phyloP scores from a whole-genome alignment of 805 yeast genomes.

The Barnettozyma pratensis region DNA sequence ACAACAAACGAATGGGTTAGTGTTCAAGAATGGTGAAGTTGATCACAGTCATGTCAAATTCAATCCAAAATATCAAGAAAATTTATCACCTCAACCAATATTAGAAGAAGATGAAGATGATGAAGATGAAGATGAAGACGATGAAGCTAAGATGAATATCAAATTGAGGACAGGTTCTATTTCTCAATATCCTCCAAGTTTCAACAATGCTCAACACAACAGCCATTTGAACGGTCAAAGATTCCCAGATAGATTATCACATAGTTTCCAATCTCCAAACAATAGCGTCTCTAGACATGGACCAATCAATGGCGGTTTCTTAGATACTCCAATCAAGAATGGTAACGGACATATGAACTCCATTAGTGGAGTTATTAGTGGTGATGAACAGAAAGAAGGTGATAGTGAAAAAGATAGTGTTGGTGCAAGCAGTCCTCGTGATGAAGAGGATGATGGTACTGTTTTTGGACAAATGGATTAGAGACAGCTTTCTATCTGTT shows the following conservation, averaged over 20 bases:
- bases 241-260: constrained; percentile 1
- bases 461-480: constrained; percentile 36
- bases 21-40: constrained; percentile 1
- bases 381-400: constrained; percentile 4
- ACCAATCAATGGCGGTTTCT: constrained; percentile 29
- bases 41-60: constrained; percentile 6
- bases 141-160: constrained; percentile 4
- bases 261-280: constrained; percentile 6
- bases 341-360: constrained; percentile 1
- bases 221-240: not conserved
- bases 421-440: not conserved
- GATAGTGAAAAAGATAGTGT: constrained; percentile 2
- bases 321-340: constrained; percentile 24
- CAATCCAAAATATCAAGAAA: constrained; percentile 13
- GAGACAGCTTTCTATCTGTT: not conserved
- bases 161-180: constrained; percentile 36
- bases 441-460: constrained; percentile 25
- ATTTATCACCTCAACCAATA: constrained; percentile 10
- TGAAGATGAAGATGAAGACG: constrained; percentile 5
- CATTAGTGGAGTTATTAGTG: constrained; percentile 3
- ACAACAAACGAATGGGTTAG: constrained; percentile 1
- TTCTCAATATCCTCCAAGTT: constrained; percentile 42
- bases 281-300: constrained; percentile 7
- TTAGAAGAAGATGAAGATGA: constrained; percentile 8
- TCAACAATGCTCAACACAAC: constrained; percentile 3